phyloP scores from a whole-genome alignment of 805 yeast species.

The Yarrowia alimentaria region DNA sequence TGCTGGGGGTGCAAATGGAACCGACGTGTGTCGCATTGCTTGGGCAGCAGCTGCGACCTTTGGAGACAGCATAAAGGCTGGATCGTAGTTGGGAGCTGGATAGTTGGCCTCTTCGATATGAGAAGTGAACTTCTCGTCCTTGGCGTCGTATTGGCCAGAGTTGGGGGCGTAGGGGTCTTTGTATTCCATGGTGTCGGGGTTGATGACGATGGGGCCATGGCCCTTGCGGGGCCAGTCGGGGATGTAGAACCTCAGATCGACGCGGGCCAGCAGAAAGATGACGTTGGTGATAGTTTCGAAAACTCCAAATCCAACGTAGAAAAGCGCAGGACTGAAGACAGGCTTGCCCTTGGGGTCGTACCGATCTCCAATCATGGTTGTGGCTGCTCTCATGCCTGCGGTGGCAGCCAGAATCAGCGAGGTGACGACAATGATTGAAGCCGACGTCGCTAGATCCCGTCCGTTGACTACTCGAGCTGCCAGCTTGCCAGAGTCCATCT shows the following conservation, averaged over 20 bases:
- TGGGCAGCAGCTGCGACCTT: slow-evolving; percentile 10
- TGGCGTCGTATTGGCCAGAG: not conserved
- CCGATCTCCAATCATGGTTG: slow-evolving; percentile 13
- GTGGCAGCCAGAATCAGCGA: slow-evolving; percentile 3
- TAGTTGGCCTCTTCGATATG: slow-evolving; percentile 6
- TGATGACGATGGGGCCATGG: slow-evolving; percentile 9
- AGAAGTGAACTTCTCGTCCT: slow-evolving; percentile 20
- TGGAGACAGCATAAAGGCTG: slow-evolving; percentile 14
- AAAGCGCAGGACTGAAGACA: slow-evolving; percentile 35
- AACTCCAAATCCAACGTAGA: slow-evolving; percentile 69
- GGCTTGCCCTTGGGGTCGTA: slow-evolving; percentile 9
- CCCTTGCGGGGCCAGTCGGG: slow-evolving; percentile 55
- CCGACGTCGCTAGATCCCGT: not conserved
- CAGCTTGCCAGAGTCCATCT: slow-evolving; percentile 3
- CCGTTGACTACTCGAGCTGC: slow-evolving; percentile 19
- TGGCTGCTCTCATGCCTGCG: slow-evolving; percentile 13
- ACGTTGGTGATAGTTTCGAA: slow-evolving; percentile 58
- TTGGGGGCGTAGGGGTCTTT: slow-evolving; percentile 6
- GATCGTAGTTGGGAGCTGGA: slow-evolving; percentile 13
- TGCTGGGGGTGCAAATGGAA: not conserved
- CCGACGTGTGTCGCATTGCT: not conserved
- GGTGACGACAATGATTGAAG: not conserved
- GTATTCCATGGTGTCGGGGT: slow-evolving; percentile 18
- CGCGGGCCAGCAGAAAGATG: slow-evolving; percentile 59
- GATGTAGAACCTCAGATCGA: slow-evolving; percentile 75